Base-by-base conservation (phyloP, 2,329 filamentous ascomycete species). In the Colletotrichum sp. region DNA sequence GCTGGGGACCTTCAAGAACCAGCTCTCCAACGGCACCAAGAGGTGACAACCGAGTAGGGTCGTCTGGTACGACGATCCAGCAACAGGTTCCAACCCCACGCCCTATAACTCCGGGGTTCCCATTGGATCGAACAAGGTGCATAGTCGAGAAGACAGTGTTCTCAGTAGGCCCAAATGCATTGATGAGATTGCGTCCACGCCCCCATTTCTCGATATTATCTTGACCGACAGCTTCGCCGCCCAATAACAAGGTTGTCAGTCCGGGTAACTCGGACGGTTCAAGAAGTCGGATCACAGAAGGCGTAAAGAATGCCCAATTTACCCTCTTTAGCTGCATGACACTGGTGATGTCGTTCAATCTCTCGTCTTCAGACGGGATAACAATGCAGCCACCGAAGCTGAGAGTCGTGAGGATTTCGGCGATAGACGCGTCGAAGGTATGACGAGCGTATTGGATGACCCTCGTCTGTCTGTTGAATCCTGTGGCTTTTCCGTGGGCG, bases 321-420 rank as follows among this genome's bases (percentile, higher is more conserved):
- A 87, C 88, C 14, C 86, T 81, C 84, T 89, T 88, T 1, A 85
- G 81, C 7, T 85, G 84, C 28, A 92, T 89, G 1, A 86, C 86
- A 4, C 85, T 87, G 2, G 85, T 81, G 7, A 92, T 82, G 73
- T 91, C 86, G 73, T 88, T 85, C 56, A 88, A 79, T n/a, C 88
- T 82, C 71, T 91, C 87, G 10, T 86, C 80, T 2, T 87, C 83
- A 12, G 87, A 87, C 0, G 92, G 90, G 1, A 93, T 84, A 71
- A 91, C 92, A 10, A 93, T 84, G 70, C 89, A 92, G 0, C 89
- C 91, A n/a, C 92, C 92, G 36, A 87, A 83, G 13, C 89, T 84
- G 6, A 93, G 82, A 0, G 89, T 86, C 1, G 87, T 86, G 14
- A 91, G 82, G 1, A 89, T 87, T 75, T 92, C 90, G n/a, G 70